These are phyloP conservation scores for Pholiota conissans DNA, from an alignment of 768 basidiomycete genomes.

Conservation along the genomic window DNA sequence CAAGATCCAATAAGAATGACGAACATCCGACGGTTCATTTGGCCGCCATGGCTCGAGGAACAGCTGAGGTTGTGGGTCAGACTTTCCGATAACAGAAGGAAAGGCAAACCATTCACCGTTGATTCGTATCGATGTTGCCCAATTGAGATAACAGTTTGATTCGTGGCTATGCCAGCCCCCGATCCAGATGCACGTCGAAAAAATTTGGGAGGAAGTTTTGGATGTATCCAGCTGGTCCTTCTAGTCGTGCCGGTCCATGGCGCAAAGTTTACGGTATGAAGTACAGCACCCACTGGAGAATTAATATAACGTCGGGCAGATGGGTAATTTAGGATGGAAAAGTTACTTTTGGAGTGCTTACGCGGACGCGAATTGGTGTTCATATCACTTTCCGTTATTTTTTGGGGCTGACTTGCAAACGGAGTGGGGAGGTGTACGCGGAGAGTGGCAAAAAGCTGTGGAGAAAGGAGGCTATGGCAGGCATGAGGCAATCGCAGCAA, in stretches of 20 bases:
- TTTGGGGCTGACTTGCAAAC: neutral
- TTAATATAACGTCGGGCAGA: neutral
- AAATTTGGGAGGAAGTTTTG: neutral
- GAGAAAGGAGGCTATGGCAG: constrained; percentile 20
- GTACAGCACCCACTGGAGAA: neutral
- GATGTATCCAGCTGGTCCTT: neutral
- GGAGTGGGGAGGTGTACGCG: constrained; percentile 2
- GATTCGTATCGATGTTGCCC: constrained; percentile 7
- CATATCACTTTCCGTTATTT: neutral
- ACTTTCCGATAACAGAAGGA: constrained; percentile 10
- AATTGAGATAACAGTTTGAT: neutral
- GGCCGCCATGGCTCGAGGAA: constrained; percentile 3
- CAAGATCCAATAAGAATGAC: neutral
- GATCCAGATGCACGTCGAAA: neutral
- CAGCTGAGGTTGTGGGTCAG: neutral
- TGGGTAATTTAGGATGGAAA: neutral
- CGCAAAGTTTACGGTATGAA: neutral
- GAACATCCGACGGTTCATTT: constrained; percentile 7
- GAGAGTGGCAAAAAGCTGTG: constrained; percentile 19
- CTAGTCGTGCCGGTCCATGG: neutral
- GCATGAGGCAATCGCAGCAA: constrained; percentile 10
- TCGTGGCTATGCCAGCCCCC: constrained; percentile 9
- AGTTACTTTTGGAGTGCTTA: neutral
- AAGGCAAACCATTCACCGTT: constrained; percentile 4
- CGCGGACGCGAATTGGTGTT: neutral